These are phyloP conservation scores for Boletus coccyginus DNA, from an alignment of 768 basidiomycete species.

Conservation along the genomic window DNA sequence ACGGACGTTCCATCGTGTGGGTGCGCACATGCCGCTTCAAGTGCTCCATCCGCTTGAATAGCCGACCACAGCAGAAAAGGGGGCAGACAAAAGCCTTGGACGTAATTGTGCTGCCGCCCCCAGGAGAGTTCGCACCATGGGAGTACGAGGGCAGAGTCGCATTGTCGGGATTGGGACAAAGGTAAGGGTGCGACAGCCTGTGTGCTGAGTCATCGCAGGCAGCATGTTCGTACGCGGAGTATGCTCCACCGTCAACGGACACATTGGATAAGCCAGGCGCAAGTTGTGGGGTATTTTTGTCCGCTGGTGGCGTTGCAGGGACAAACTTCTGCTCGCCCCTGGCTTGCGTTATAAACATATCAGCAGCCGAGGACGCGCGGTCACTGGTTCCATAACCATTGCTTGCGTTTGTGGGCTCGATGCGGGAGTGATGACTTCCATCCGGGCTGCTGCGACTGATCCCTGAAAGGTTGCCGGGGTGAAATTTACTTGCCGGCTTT, in stretches of 20 bases:
- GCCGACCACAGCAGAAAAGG: constrained; percentile 74
- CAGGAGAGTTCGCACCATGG: constrained; percentile 19
- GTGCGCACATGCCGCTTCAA: constrained; percentile 84
- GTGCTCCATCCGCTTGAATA: constrained; percentile 93
- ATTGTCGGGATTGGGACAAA: constrained; percentile 13
- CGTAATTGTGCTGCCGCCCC: constrained; percentile 33
- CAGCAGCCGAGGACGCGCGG: constrained; percentile 50
- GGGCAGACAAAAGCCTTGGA: constrained; percentile 79
- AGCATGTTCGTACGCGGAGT: constrained; percentile 18
- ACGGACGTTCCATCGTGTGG: constrained; percentile 88
- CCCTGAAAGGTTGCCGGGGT: constrained; percentile 26
- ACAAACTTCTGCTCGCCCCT: constrained; percentile 45
- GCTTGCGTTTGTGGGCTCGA: constrained; percentile 12
- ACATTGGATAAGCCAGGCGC: constrained; percentile 20
- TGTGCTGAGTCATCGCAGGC: constrained; percentile 17
- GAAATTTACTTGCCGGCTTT: constrained; percentile 50
- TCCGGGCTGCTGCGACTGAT: constrained; percentile 25
- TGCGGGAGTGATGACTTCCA: constrained; percentile 19
- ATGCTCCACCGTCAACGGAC: constrained; percentile 20
- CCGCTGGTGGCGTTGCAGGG: constrained; percentile 19
- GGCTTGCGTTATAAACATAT: constrained; percentile 65
- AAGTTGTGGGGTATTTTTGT: constrained; percentile 18
- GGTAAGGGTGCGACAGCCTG: constrained; percentile 17
- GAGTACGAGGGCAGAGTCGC: constrained; percentile 18
- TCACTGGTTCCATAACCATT: constrained; percentile 31